Evolutionary conservation across 306 rosid species (phyloP).

Genomic region (Cucurbita moschata): DNA sequence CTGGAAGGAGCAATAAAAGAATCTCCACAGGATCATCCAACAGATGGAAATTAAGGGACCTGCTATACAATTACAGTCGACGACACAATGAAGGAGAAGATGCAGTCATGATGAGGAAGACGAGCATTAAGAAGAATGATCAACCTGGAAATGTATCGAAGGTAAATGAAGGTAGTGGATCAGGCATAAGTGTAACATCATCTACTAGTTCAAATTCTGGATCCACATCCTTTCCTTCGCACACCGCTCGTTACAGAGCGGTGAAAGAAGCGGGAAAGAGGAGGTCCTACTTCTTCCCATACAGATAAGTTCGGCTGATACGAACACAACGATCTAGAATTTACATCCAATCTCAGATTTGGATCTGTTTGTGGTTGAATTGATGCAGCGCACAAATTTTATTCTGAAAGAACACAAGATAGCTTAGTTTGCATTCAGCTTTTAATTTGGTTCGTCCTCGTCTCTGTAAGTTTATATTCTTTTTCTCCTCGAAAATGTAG

Average conservation of each 20-base stretch:
- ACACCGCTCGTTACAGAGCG: background rate
- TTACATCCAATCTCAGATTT: background rate
- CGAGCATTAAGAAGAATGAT: constrained; percentile 10
- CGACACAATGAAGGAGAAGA: constrained; percentile 46
- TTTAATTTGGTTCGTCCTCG: background rate
- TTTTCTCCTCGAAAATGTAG: background rate
- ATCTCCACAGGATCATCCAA: constrained; percentile 40
- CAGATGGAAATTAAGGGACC: constrained; percentile 56
- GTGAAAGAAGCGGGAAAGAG: background rate
- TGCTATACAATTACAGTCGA: constrained; percentile 21
- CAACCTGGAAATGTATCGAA: background rate
- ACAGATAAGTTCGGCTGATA: background rate
- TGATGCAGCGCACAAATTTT: background rate
- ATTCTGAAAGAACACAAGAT: background rate
- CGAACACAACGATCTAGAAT: background rate
- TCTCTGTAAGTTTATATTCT: background rate
- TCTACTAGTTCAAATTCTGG: background rate
- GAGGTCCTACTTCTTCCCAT: background rate
- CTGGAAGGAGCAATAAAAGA: constrained; percentile 31
- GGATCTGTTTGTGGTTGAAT: background rate
- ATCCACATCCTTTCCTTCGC: background rate
- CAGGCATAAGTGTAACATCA: background rate
- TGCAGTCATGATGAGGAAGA: constrained; percentile 1
- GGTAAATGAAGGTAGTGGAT: background rate
- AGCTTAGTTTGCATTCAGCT: background rate